phyloP scores from a whole-genome alignment of 176 grass and related monocot genomes.

The Microstegium vimineum region DNA sequence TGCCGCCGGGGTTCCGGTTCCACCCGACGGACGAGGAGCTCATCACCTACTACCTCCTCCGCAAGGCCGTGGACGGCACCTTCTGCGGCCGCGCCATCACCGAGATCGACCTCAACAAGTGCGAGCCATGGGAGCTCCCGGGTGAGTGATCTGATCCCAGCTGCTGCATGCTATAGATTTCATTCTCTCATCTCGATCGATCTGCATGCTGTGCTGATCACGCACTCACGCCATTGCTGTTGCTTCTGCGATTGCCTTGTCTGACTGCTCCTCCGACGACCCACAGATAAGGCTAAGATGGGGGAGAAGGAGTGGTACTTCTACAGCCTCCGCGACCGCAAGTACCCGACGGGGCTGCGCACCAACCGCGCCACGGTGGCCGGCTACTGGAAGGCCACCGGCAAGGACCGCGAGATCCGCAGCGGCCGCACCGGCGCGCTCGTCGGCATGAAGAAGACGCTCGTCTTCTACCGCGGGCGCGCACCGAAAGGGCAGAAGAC shows the following conservation, averaged over 20 bases:
- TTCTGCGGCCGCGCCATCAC: slow-evolving; percentile 83
- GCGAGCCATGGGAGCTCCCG: slow-evolving; percentile 96
- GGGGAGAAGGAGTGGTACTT: slow-evolving; percentile 99
- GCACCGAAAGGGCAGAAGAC: slow-evolving; percentile 91
- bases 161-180: background rate
- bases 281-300: slow-evolving; percentile 66
- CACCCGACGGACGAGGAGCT: slow-evolving; percentile 99
- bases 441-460: slow-evolving; percentile 97
- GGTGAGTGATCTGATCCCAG: slow-evolving; percentile 9
- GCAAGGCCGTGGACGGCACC: slow-evolving; percentile 59
- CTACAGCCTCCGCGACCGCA: slow-evolving; percentile 93
- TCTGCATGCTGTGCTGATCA: too few relatives aligned
- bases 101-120: slow-evolving; percentile 91
- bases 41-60: slow-evolving; percentile 82
- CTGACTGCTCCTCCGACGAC: too few relatives aligned
- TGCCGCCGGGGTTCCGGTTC: slow-evolving; percentile 88
- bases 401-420: slow-evolving; percentile 95
- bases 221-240: too few relatives aligned
- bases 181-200: too few relatives aligned
- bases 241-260: too few relatives aligned
- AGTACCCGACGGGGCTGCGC: slow-evolving; percentile 91
- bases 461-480: slow-evolving; percentile 86
- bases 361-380: slow-evolving; percentile 76
- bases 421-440: slow-evolving; percentile 46
- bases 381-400: slow-evolving; percentile 97